These are phyloP conservation scores for Aspergillus avenaceus DNA, from an alignment of 495 filamentous ascomycete genomes.

Conservation along the genomic window DNA sequence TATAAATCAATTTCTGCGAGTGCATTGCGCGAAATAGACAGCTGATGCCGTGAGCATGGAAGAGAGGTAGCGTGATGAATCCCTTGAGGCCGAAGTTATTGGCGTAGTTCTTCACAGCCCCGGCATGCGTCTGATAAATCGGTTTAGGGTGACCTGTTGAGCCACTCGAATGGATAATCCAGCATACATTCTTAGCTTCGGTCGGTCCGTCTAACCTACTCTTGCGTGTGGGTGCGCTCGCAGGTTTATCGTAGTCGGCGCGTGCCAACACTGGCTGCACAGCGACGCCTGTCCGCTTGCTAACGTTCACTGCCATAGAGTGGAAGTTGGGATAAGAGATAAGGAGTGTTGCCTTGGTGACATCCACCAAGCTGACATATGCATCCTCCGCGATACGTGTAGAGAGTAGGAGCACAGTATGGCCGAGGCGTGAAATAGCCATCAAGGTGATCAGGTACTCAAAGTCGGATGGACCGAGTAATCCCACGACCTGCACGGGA, in stretches of 20 bases:
- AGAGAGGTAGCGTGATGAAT: conserved; percentile 51
- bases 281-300: conserved; percentile 9
- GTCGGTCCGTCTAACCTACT: conserved; percentile 15
- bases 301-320: conserved; percentile 10
- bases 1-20: conserved; percentile 33
- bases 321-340: conserved; percentile 15
- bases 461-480: conserved; percentile 40
- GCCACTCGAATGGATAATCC: conserved; percentile 44
- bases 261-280: conserved; percentile 8
- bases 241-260: conserved; percentile 4
- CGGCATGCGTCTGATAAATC: conserved; percentile 38
- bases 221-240: conserved; percentile 1
- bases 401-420: conserved; percentile 43
- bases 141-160: conserved; percentile 39
- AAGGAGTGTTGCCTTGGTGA: conserved; percentile 18
- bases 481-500: conserved; percentile 35
- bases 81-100: conserved; percentile 35
- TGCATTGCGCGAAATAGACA: conserved; percentile 45
- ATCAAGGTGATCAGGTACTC: conserved; percentile 41
- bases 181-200: conserved; percentile 22
- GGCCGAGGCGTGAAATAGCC: conserved; percentile 40
- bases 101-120: conserved; percentile 36
- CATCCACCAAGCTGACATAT: conserved; percentile 32
- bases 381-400: conserved; percentile 42
- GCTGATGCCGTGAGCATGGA: conserved; percentile 48